Evolutionary conservation across 2,329 filamentous ascomycete species (phyloP), one percentile per base, ranked within the genome.

Genomic region (Neospermospora avenae): DNA sequence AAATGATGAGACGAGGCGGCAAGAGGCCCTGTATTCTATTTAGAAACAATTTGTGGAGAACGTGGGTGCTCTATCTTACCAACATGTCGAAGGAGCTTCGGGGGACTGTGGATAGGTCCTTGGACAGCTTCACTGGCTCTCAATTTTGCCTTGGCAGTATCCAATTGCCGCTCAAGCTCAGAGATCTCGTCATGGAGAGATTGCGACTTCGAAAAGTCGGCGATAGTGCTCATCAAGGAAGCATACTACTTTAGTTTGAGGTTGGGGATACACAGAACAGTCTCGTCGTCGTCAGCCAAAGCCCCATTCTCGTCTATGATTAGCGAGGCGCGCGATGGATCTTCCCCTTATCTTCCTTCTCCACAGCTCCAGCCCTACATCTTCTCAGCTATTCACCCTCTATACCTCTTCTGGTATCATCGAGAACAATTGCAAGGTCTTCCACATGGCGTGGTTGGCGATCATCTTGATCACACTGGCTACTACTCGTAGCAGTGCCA

Each of bases 161-260:
- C 61, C 3, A 80, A 71, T 56, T 74, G 74, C 61, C 63, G 62
- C 60, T 90, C 84, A 11, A 90, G 76, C 20, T 81, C 77, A 7
- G 75, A 74, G 63, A 90, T 84, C 72, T 89, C 85, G 72, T 80
- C 71, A 57, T 62, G 57, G 41, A 72, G 63, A 75, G 77, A 59
- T 74, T 68, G 67, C 59, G 65, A 68, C 64, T 67, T 60, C 58
- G 59, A 44, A 51, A 61, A 65, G 65, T 67, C 65, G 52, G 48
- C 42, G 52, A 53, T 39, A 31, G 46, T 57, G 65, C 46, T 67
- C 69, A 70, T 71, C 57, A 59, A 61, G 53, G 60, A 46, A 62
- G 31, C 66, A 66, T 67, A 25, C 42, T 58, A 39, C 13, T 49
- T 25, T 53, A 24, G 13, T 34, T 20, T 20, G 45, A 22, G 18